A percentile compares a stretch with the other conserved stretches of the same genome.
phyloP scores from a whole-genome alignment of 2,329 filamentous ascomycete species.

The Arachnopeziza araneosa region DNA sequence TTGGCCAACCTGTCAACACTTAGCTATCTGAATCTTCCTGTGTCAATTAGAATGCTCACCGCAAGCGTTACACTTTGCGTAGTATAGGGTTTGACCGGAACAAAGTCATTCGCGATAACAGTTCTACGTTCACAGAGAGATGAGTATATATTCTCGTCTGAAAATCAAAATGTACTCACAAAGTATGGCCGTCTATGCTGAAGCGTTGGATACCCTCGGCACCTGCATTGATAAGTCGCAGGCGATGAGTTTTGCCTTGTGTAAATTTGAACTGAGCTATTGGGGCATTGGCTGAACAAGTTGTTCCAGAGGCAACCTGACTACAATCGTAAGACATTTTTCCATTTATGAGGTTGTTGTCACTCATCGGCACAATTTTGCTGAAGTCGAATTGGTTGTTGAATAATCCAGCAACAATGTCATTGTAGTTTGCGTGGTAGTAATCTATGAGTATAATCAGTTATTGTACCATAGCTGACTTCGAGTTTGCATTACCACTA shows the following conservation, averaged over 20 bases:
- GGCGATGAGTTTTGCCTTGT: constrained; percentile 39
- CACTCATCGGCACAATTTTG: constrained; percentile 22
- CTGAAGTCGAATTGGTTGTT: background rate
- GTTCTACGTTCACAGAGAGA: constrained; percentile 32
- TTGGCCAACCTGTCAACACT: constrained; percentile 42
- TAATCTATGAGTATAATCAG: constrained; percentile 1
- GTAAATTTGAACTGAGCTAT: constrained; percentile 35
- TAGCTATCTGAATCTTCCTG: background rate
- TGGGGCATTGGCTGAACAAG: constrained; percentile 22
- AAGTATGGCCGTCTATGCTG: constrained; percentile 43
- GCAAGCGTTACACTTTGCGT: constrained; percentile 43
- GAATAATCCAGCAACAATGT: background rate
- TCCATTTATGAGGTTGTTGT: constrained; percentile 32
- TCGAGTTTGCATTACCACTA: constrained; percentile 15
- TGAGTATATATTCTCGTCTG: constrained; percentile 47
- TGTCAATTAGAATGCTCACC: constrained; percentile 30
- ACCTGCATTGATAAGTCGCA: constrained; percentile 44
- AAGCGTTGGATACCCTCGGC: constrained; percentile 42
- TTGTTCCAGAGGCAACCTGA: constrained; percentile 15
- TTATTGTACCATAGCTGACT: constrained; percentile 22
- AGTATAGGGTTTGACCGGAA: constrained; percentile 42
- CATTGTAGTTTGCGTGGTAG: background rate
- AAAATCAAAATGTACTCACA: constrained; percentile 43
- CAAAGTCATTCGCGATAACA: constrained; percentile 58
- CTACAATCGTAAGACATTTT: constrained; percentile 28